Conservation (phyloP, 2,329 filamentous ascomycete genomes). For the Fusarium palustre region DNA sequence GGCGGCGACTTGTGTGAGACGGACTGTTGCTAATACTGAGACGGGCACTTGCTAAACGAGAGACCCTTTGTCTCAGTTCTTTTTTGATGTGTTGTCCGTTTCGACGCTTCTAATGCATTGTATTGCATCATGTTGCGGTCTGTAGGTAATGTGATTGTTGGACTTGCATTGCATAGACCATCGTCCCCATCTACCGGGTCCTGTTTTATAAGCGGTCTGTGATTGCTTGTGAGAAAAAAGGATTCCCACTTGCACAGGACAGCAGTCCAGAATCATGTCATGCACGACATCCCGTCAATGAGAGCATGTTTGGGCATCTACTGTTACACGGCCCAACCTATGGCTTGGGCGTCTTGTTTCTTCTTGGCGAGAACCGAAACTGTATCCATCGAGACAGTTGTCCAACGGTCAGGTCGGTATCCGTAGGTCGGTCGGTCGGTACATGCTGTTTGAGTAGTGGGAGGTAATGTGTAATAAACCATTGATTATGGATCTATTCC, state of each 20-base stretch:
- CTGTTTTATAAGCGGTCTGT: slow-evolving; percentile 11
- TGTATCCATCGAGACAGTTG: slow-evolving; percentile 23
- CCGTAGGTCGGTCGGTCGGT: slow-evolving; percentile 25
- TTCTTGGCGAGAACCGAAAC: slow-evolving; percentile 28
- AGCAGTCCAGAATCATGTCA: slow-evolving; percentile 28
- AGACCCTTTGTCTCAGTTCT: slow-evolving; percentile 4
- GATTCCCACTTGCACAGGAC: neutral
- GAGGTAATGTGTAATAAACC: neutral
- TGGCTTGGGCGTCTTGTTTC: slow-evolving; percentile 36
- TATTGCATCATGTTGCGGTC: neutral
- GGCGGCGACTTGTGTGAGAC: slow-evolving; percentile 19
- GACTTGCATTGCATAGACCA: slow-evolving; percentile 4
- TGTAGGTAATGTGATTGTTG: neutral
- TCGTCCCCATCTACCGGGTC: slow-evolving; percentile 21
- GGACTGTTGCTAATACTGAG: slow-evolving; percentile 6
- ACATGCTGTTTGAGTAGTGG: slow-evolving; percentile 34
- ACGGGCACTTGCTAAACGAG: slow-evolving; percentile 6
- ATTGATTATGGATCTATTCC: neutral
- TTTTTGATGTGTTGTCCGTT: slow-evolving; percentile 15
- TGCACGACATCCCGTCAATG: slow-evolving; percentile 42
- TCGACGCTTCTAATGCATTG: slow-evolving; percentile 9
- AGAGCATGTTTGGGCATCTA: slow-evolving; percentile 40
- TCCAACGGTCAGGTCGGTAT: neutral
- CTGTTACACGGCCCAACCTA: slow-evolving; percentile 38
- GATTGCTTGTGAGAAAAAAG: slow-evolving; percentile 16